Conservation (phyloP, 2,329 filamentous ascomycete genomes). For the Epichloe sp. region DNA sequence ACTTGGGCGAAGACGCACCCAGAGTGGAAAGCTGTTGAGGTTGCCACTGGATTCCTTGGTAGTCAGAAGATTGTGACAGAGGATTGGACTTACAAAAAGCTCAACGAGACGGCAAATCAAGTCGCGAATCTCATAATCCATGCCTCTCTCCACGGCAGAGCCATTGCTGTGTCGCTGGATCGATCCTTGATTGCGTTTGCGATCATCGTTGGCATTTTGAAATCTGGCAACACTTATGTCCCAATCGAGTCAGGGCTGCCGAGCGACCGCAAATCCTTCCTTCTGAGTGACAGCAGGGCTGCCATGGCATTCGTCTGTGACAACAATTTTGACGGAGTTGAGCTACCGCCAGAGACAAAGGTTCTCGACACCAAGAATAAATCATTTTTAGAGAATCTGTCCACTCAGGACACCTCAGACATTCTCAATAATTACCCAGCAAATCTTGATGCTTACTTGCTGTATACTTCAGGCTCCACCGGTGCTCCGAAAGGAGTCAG, state of each 20-base stretch:
- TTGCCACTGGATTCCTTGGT: conserved; percentile 3
- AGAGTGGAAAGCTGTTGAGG: conserved; percentile 43
- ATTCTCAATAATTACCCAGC: neutral
- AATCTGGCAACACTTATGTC: neutral
- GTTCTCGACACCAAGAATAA: neutral
- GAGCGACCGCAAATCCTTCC: neutral
- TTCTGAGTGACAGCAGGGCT: neutral
- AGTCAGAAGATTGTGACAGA: conserved; percentile 16
- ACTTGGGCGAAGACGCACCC: conserved; percentile 22
- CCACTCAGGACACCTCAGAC: neutral
- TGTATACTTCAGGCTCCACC: conserved; percentile 54
- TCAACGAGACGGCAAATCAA: conserved; percentile 1
- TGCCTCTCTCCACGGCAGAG: neutral
- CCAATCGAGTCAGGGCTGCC: neutral
- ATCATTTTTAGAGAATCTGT: neutral
- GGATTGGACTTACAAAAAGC: neutral
- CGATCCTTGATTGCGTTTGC: neutral
- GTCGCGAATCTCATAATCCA: neutral
- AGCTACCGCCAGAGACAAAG: neutral
- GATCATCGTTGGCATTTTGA: neutral
- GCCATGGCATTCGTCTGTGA: neutral
- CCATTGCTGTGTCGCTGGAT: neutral
- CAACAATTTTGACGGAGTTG: neutral
- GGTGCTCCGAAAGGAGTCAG: conserved; percentile 55
- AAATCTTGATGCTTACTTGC: conserved; percentile 30